Percentiles rank a stretch among this genome's conserved stretches.
Conservation (phyloP, 2,329 filamentous ascomycete species). For the Coniochaeta sp. region DNA sequence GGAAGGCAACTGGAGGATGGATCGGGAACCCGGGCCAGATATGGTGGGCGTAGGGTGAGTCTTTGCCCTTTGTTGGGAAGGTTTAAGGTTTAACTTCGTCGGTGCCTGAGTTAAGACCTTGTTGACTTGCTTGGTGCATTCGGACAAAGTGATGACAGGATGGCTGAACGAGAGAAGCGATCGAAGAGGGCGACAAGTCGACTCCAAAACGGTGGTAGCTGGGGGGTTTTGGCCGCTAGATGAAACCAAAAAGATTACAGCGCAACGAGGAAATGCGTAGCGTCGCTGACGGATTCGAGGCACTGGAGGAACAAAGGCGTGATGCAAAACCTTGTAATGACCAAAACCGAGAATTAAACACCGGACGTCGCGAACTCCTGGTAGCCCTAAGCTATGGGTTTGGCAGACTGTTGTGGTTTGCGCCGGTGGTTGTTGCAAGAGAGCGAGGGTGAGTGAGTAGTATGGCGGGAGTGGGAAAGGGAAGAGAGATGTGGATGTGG, state of each 20-base stretch:
- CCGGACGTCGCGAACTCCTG: not conserved
- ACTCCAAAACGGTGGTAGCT: not conserved
- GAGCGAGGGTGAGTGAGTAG: not conserved
- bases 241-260: not conserved
- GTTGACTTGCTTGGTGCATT: no score
- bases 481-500: slow-evolving; percentile 1
- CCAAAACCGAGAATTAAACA: not conserved
- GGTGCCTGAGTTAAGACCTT: no score
- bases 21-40: no score
- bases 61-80: no score
- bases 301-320: not conserved
- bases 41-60: no score
- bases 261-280: not conserved
- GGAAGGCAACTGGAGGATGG: no score
- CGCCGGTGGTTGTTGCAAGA: not conserved
- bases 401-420: not conserved
- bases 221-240: not conserved
- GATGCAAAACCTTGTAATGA: not conserved
- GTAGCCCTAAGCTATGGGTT: not conserved
- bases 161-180: slow-evolving; percentile 2
- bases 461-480: not conserved
- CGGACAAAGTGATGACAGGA: not conserved
- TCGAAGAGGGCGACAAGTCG: not conserved
- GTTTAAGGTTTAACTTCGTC: no score
- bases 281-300: not conserved